phyloP scores from a whole-genome alignment of 148 eudicot species.

The Rhododendron henanense region DNA sequence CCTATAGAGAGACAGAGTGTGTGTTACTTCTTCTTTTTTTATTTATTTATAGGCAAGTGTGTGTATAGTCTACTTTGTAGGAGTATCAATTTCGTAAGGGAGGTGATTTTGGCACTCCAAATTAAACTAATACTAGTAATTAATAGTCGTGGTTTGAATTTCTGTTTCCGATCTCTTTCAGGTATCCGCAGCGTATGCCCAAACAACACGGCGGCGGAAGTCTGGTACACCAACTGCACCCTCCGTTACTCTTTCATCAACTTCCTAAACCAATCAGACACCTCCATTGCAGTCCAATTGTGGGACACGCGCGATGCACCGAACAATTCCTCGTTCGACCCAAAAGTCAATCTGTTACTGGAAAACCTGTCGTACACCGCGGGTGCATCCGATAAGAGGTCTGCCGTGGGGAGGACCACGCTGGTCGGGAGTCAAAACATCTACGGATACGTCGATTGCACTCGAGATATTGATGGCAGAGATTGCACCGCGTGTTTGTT shows the following conservation, averaged over 20 bases:
- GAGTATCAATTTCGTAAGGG: too few species aligned
- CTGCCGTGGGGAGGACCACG: not conserved
- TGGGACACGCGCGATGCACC: not conserved
- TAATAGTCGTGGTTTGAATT: too few species aligned
- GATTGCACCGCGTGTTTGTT: not conserved
- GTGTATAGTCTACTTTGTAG: too few species aligned
- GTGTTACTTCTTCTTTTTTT: too few species aligned
- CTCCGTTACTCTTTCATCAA: not conserved
- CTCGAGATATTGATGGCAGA: slow-evolving; percentile 1
- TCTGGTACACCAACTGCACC: slow-evolving; percentile 7
- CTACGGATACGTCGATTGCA: slow-evolving; percentile 16
- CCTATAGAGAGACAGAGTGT: too few species aligned
- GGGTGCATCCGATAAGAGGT: not conserved
- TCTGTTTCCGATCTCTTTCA: not conserved
- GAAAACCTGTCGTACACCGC: not conserved
- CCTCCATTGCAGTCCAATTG: not conserved
- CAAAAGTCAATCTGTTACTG: not conserved
- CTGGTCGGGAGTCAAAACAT: not conserved
- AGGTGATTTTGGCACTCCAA: too few species aligned
- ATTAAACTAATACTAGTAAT: too few species aligned
- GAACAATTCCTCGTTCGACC: not conserved
- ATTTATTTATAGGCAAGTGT: too few species aligned
- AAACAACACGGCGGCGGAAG: slow-evolving; percentile 1
- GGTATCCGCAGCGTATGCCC: not conserved
- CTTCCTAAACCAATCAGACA: not conserved